Base-by-base conservation (phyloP, 805 yeast genomes). In the Torulaspora delbrueckii region DNA sequence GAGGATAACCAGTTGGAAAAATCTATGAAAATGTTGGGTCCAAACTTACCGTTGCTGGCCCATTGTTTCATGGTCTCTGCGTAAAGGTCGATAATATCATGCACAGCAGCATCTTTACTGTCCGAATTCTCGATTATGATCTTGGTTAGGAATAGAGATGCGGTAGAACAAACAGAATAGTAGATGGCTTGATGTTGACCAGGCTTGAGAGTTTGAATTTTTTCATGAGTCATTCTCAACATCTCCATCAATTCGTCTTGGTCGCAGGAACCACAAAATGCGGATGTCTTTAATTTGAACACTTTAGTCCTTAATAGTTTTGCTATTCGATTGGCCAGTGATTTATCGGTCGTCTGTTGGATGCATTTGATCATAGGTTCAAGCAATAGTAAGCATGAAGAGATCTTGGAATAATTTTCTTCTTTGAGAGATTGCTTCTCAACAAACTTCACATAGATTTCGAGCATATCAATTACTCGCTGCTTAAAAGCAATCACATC, bases 401-500 rank as follows among this genome's bases (percentile, higher is more conserved):
- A 32, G 4, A 14, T 14, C 23, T 32, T n/a, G 12, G 13, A 19
- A 3, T 37, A 37, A 2, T 30, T 31, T 1, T 37, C 14, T 8
- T 26, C 47, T 3, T 28, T 40, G 24, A 19, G 34, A 12, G 60
- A 55, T 26, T 54, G 22, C 25, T 63, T 42, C 51, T 57, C 38
- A 73, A 74, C 57, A 74, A 75, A 27, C 52, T 74, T 77, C 48
- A 72, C 67, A 56, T 77, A 87, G 5, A 76, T 67, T 19, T 86
- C 95, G 18, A 91, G 59, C 58, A 91, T 70, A 56, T 90, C 96
- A 42, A 91, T 67, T 6, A 88, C 76, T 45, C 96, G 73, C 53
- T 77, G 78, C 59, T 91, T 91, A 68, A 90, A 84, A 42, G 84
- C 76, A 4, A 82, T 72, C 71, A 91, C 84, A 56, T 81, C 84